These are phyloP conservation scores for Calonectria fujianensis DNA, from an alignment of 2,329 filamentous ascomycete species.

Conservation along the genomic window DNA sequence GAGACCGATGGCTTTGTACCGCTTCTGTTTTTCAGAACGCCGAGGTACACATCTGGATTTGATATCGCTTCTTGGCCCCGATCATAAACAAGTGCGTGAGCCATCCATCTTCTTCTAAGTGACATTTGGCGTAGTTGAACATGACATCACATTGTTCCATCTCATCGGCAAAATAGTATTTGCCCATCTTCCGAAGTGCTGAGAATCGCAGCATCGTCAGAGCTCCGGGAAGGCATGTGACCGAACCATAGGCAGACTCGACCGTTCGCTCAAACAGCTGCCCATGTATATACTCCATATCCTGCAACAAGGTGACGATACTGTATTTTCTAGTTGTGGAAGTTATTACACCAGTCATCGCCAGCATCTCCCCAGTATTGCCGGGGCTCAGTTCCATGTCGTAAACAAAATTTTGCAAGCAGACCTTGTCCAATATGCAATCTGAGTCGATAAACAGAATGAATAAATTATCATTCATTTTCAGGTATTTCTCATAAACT, in stretches of 20 bases:
- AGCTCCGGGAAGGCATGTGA: conserved; percentile 96
- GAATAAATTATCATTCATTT: conserved; percentile 92
- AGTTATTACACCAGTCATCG: conserved; percentile 98
- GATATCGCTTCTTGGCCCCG: conserved; percentile 91
- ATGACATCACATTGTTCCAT: conserved; percentile 96
- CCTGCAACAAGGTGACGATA: conserved; percentile 93
- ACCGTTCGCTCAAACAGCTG: conserved; percentile 97
- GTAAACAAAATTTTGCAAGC: conserved; percentile 97
- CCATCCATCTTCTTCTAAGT: conserved; percentile 97
- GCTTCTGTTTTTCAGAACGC: conserved; percentile 99
- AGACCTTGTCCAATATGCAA: conserved; percentile 93
- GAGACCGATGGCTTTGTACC: conserved; percentile 88
- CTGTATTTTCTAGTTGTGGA: conserved; percentile 92
- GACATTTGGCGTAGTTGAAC: conserved; percentile 97
- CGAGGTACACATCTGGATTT: conserved; percentile 98
- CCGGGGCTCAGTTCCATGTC: conserved; percentile 98
- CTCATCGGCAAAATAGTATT: conserved; percentile 98
- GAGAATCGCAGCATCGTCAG: conserved; percentile 96
- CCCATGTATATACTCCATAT: conserved; percentile 98
- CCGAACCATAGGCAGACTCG: conserved; percentile 93
- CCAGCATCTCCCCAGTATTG: conserved; percentile 93
- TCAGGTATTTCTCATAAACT: conserved; percentile 91
- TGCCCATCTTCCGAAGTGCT: conserved; percentile 96
- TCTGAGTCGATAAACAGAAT: conserved; percentile 98
- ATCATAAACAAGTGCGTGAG: conserved; percentile 99